phyloP scores from a whole-genome alignment of 345 rosid genomes.

The Eucalyptus pauciflora region DNA sequence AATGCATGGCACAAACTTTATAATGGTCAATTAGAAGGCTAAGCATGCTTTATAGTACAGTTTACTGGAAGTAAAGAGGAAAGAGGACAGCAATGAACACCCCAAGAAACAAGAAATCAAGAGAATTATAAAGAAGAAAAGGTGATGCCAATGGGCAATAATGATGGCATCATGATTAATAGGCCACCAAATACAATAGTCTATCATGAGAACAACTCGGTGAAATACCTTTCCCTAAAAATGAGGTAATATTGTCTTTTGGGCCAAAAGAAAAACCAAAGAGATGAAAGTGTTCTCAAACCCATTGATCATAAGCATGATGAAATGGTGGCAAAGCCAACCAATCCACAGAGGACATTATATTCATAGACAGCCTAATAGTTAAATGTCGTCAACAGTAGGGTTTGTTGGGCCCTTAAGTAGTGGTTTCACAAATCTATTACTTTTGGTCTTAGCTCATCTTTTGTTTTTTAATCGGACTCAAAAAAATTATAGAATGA shows the following conservation, averaged over 20 bases:
- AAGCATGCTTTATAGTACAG: not conserved
- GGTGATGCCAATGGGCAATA: not conserved
- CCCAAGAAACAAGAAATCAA: not conserved
- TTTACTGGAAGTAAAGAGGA: not conserved
- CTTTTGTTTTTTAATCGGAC: not conserved
- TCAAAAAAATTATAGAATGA: not conserved
- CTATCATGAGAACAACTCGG: not conserved
- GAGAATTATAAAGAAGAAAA: not conserved
- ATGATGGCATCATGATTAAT: not conserved
- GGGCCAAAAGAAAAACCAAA: not conserved
- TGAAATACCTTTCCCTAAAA: not conserved
- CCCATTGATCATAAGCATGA: not conserved
- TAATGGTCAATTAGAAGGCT: not conserved
- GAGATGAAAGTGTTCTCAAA: not conserved
- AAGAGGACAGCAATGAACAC: not conserved
- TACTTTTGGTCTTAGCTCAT: not conserved
- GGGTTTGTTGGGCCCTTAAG: not conserved
- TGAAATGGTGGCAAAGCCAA: not conserved
- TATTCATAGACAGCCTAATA: not conserved
- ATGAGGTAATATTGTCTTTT: not conserved
- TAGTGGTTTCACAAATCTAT: not conserved
- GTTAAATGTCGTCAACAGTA: not conserved
- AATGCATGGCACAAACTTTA: not conserved
- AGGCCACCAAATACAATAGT: not conserved
- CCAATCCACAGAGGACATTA: not conserved